phyloP scores from a whole-genome alignment of 805 yeast species.

The Ogataea saltuana region DNA sequence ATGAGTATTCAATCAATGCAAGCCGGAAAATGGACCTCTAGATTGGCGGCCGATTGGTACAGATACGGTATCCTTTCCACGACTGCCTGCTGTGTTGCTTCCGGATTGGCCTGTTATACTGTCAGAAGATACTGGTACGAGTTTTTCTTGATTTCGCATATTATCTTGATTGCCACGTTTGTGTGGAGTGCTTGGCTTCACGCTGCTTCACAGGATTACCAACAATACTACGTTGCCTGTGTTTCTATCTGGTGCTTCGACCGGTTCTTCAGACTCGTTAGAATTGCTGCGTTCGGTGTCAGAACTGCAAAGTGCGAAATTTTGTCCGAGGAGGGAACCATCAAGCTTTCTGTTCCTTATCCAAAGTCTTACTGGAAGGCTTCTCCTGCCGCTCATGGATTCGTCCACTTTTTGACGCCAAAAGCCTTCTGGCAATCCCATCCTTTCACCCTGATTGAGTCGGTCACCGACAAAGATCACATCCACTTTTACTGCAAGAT shows the following conservation, averaged over 20 bases:
- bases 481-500: constrained; percentile 49
- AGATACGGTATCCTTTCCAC: constrained; percentile 40
- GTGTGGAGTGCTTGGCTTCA: constrained; percentile 62
- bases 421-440: constrained; percentile 55
- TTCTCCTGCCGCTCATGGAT: constrained; percentile 61
- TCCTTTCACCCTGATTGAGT: constrained; percentile 58
- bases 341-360: constrained; percentile 47
- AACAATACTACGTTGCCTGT: constrained; percentile 38
- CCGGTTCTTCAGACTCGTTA: constrained; percentile 45
- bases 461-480: constrained; percentile 35
- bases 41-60: constrained; percentile 33
- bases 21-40: constrained; percentile 24
- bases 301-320: constrained; percentile 39
- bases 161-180: constrained; percentile 53
- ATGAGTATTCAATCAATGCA: constrained; percentile 30
- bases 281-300: constrained; percentile 41
- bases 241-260: constrained; percentile 57
- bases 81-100: constrained; percentile 41
- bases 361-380: constrained; percentile 50
- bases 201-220: constrained; percentile 39
- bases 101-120: constrained; percentile 46
- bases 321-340: constrained; percentile 46
- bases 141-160: constrained; percentile 56
- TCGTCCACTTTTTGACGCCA: constrained; percentile 55
- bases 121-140: constrained; percentile 63